Conservation (phyloP, 2,329 filamentous ascomycete species). For the Fusarium camptoceras region DNA sequence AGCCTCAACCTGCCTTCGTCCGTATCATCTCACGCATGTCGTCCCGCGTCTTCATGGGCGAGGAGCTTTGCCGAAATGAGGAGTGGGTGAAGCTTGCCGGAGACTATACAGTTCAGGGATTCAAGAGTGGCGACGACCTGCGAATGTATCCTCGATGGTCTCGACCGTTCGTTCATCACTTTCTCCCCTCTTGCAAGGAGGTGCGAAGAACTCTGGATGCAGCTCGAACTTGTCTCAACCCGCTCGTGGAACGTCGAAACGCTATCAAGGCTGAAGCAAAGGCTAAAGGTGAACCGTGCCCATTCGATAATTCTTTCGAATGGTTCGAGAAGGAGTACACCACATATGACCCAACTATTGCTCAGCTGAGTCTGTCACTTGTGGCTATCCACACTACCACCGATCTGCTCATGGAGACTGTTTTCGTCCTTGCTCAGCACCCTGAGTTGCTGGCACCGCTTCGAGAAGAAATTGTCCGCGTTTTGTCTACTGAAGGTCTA, state of each 20-base stretch:
- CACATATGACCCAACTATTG: constrained; percentile 25
- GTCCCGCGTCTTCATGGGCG: constrained; percentile 55
- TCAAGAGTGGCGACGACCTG: constrained; percentile 48
- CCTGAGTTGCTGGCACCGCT: constrained; percentile 52
- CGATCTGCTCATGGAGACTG: constrained; percentile 36
- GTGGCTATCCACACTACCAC: constrained; percentile 68
- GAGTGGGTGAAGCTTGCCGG: constrained; percentile 59
- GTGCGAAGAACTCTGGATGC: constrained; percentile 44
- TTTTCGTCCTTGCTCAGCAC: constrained; percentile 55
- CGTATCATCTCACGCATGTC: constrained; percentile 31
- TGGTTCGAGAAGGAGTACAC: constrained; percentile 65
- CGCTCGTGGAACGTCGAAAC: not conserved
- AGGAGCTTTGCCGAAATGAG: constrained; percentile 55
- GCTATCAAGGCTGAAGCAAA: constrained; percentile 51
- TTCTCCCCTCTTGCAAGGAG: constrained; percentile 50
- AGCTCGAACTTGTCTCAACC: constrained; percentile 44
- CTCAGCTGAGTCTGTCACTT: constrained; percentile 50
- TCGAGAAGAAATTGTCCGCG: constrained; percentile 54
- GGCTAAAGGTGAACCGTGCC: not conserved
- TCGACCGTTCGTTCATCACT: constrained; percentile 60
- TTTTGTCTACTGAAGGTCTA: constrained; percentile 49
- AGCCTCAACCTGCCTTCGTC: not conserved
- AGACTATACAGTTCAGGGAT: constrained; percentile 58
- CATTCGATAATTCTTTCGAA: constrained; percentile 59
- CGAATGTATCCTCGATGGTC: constrained; percentile 58